A percentile compares a stretch with the other conserved stretches of the same genome.
Conservation (phyloP, 75 land plant species). For the Cupressus sempervirens region DNA sequence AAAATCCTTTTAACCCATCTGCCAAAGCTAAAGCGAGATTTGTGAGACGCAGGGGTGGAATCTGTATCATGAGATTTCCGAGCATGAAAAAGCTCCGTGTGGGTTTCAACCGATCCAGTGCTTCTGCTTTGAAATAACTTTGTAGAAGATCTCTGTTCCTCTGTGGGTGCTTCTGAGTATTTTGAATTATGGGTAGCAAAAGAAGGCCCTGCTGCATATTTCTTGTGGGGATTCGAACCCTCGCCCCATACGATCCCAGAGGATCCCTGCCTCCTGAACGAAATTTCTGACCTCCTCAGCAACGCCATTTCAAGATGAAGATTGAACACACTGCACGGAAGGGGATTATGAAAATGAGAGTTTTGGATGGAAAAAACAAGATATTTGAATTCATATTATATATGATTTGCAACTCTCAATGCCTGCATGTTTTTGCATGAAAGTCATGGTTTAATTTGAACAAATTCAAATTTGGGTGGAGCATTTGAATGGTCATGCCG, state of each 20-base stretch:
- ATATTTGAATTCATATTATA: too few species aligned
- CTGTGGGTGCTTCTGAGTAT: neutral
- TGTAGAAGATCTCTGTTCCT: neutral
- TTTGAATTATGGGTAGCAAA: neutral
- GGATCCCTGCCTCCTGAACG: conserved; percentile 9
- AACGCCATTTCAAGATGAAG: neutral
- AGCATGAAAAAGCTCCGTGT: neutral
- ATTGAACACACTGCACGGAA: too few species aligned
- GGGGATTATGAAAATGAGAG: too few species aligned
- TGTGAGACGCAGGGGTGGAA: neutral
- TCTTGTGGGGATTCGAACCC: neutral
- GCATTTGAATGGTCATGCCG: too few species aligned
- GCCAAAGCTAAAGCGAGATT: neutral
- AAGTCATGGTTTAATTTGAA: too few species aligned
- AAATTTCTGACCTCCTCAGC: neutral
- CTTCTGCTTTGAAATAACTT: neutral
- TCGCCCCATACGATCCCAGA: conserved; percentile 2
- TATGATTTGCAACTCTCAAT: too few species aligned
- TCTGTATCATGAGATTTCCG: neutral
- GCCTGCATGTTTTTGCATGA: too few species aligned
- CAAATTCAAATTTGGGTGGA: too few species aligned
- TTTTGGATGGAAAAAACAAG: too few species aligned
- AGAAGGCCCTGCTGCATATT: neutral
- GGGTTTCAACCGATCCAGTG: neutral
- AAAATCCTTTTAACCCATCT: neutral